These are phyloP conservation scores for Aegilops longissima DNA, from an alignment of 176 grass and related monocot species.

Conservation along the genomic window DNA sequence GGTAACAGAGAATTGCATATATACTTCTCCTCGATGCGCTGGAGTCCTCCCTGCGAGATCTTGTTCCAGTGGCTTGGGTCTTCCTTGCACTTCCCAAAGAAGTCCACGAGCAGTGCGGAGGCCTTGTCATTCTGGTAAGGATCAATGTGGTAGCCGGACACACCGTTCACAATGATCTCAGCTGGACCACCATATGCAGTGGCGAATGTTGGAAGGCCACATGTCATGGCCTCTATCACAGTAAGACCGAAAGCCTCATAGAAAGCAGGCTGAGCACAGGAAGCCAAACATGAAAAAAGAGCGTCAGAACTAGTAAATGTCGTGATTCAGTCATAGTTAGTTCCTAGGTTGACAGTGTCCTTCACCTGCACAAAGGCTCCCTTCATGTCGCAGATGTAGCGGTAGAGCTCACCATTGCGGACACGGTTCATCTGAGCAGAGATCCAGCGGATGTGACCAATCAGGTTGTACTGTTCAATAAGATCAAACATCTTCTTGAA, in stretches of 20 bases:
- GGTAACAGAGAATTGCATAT: neutral
- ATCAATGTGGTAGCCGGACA: constrained; percentile 81
- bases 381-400: constrained; percentile 66
- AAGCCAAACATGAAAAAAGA: neutral
- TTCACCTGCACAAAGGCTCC: constrained; percentile 72
- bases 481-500: constrained; percentile 68
- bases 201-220: constrained; percentile 72
- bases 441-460: constrained; percentile 67
- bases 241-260: constrained; percentile 84
- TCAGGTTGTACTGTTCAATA: constrained; percentile 64
- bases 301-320: neutral
- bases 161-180: constrained; percentile 69
- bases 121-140: constrained; percentile 84
- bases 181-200: constrained; percentile 67
- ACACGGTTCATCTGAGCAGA: constrained; percentile 85
- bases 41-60: constrained; percentile 56
- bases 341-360: constrained; percentile 9
- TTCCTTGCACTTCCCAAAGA: constrained; percentile 66
- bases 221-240: constrained; percentile 76
- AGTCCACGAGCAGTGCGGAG: constrained; percentile 58
- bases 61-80: constrained; percentile 54
- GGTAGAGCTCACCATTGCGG: constrained; percentile 71
- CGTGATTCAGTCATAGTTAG: neutral
- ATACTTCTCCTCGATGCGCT: constrained; percentile 82
- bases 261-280: constrained; percentile 56